Conservation (phyloP, 768 basidiomycete genomes). For the Phylloporus rhodoxanthus region DNA sequence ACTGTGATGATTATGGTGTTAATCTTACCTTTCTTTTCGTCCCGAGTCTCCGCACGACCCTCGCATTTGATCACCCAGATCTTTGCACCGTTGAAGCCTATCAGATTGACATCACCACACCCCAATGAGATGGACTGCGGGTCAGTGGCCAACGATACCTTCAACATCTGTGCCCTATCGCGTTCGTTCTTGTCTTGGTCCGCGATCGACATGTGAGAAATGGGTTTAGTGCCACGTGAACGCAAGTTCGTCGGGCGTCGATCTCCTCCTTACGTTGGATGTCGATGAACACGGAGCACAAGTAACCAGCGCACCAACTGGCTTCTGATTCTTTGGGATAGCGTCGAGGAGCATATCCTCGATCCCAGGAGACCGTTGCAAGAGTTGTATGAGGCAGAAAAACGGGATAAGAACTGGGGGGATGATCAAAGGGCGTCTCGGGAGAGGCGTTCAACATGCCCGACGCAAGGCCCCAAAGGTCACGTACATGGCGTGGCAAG, state of each 20-base stretch:
- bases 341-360: conserved; percentile 32
- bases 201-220: conserved; percentile 66
- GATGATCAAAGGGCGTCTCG: no score
- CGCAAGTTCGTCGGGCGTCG: conserved; percentile 30
- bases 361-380: conserved; percentile 28
- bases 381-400: conserved; percentile 44
- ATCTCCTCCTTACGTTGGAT: conserved; percentile 44
- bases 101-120: conserved; percentile 31
- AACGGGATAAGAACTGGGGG: no score
- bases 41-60: no score
- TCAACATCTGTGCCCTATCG: conserved; percentile 38
- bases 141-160: conserved; percentile 28
- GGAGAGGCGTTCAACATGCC: no score
- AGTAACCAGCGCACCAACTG: conserved; percentile 51
- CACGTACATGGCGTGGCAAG: conserved; percentile 57
- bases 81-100: conserved; percentile 41
- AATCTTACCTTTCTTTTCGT: no score
- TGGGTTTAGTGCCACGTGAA: conserved; percentile 37
- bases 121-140: conserved; percentile 19
- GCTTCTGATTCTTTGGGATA: conserved; percentile 31
- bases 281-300: conserved; percentile 61
- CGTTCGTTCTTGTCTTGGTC: conserved; percentile 57
- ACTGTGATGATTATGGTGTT: no score
- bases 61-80: conserved; percentile 57
- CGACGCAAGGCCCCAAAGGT: no score